Evolutionary conservation across 140 eudicot species (phyloP).

Genomic region (Flaveria floridana): DNA sequence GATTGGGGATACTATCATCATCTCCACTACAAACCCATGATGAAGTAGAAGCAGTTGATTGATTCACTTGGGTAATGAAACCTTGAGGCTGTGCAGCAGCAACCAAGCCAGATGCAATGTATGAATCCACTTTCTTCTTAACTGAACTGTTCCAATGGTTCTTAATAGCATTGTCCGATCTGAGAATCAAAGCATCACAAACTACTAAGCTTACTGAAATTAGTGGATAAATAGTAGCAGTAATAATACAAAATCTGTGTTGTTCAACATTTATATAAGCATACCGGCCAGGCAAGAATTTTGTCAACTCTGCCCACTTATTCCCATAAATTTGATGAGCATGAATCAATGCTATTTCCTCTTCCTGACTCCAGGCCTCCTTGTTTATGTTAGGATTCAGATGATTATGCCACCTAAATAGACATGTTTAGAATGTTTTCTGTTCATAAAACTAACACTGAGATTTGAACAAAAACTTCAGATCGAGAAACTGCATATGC

Average conservation of each 20-base stretch:
- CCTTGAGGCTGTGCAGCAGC: constrained; percentile 51
- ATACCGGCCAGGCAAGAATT: constrained; percentile 93
- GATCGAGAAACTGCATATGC: neutral
- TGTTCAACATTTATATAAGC: neutral
- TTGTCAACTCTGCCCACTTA: constrained; percentile 95
- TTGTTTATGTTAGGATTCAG: constrained; percentile 75
- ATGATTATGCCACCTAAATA: constrained; percentile 95
- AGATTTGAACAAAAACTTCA: neutral
- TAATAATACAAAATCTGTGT: neutral
- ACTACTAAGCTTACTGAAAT: constrained; percentile 1
- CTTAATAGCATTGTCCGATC: constrained; percentile 89
- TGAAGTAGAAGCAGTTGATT: constrained; percentile 59
- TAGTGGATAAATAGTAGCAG: neutral
- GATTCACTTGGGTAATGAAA: constrained; percentile 40
- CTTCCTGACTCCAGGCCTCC: constrained; percentile 98
- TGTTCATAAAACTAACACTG: neutral
- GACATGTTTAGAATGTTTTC: neutral
- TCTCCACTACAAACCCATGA: constrained; percentile 68
- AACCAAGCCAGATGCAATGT: constrained; percentile 68
- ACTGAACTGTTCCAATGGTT: constrained; percentile 97
- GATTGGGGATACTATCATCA: constrained; percentile 54
- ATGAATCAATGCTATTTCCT: constrained; percentile 73
- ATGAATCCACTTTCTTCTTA: constrained; percentile 77
- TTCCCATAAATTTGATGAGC: constrained; percentile 90
- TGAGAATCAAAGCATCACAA: constrained; percentile 35